phyloP scores from a whole-genome alignment of 2,329 filamentous ascomycete genomes.

The Coniochaeta prunicola region DNA sequence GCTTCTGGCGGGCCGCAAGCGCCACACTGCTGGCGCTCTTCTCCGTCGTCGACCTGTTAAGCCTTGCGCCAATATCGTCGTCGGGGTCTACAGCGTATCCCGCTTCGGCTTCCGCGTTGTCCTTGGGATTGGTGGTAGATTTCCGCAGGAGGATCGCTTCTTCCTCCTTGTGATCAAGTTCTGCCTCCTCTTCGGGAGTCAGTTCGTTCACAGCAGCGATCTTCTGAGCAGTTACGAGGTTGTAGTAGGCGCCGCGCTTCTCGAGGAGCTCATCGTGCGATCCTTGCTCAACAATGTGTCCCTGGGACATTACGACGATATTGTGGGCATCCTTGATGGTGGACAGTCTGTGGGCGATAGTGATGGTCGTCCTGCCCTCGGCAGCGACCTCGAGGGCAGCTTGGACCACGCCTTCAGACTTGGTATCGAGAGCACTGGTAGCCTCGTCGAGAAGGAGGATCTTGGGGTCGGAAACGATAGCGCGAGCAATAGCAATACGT shows the following conservation, averaged over 20 bases:
- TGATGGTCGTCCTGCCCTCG: constrained; percentile 84
- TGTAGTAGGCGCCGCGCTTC: constrained; percentile 66
- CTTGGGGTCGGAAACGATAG: constrained; percentile 85
- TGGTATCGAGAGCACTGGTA: constrained; percentile 87
- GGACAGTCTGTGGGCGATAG: constrained; percentile 90
- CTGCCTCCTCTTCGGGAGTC: constrained; percentile 42
- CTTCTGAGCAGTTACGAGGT: constrained; percentile 81
- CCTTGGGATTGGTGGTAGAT: constrained; percentile 29
- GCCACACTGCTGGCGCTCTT: constrained; percentile 64
- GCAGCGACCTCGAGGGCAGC: constrained; percentile 83
- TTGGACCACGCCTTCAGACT: constrained; percentile 90
- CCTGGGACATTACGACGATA: constrained; percentile 85
- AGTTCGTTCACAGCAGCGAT: constrained; percentile 58
- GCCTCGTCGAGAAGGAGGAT: constrained; percentile 92
- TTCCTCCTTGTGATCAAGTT: constrained; percentile 39
- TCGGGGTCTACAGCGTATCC: constrained; percentile 48
- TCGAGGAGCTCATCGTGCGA: constrained; percentile 75
- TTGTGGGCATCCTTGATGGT: constrained; percentile 94
- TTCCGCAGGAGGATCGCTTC: constrained; percentile 44
- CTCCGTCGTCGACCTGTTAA: constrained; percentile 46
- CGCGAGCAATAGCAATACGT: constrained; percentile 88
- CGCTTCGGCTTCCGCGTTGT: constrained; percentile 15
- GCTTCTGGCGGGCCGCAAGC: constrained; percentile 48
- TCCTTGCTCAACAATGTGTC: constrained; percentile 86
- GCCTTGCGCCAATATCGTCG: constrained; percentile 51